These are phyloP conservation scores for Dactylellina leptospora DNA, from an alignment of 2,329 filamentous ascomycete species.

Conservation along the genomic window DNA sequence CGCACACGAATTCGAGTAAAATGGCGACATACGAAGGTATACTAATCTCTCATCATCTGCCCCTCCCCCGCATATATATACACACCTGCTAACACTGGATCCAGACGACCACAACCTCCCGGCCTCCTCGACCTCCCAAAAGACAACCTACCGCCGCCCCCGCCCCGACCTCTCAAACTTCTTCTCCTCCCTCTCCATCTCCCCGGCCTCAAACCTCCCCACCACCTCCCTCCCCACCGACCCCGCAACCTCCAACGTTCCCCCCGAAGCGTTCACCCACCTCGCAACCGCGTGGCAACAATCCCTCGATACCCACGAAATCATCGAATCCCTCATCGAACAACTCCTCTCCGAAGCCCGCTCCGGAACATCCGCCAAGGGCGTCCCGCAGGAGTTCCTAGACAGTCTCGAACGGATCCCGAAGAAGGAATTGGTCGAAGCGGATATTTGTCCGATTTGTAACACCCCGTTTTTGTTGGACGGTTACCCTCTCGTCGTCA, in stretches of 20 bases:
- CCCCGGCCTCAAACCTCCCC: slow-evolving; percentile 51
- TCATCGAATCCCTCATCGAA: slow-evolving; percentile 53
- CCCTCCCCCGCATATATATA: slow-evolving; percentile 28
- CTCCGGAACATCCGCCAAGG: slow-evolving; percentile 38
- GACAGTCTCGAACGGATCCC: slow-evolving; percentile 55
- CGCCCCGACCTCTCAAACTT: slow-evolving; percentile 54
- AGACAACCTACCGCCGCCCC: slow-evolving; percentile 42
- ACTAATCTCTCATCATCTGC: neutral
- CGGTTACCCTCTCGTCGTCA: slow-evolving; percentile 55
- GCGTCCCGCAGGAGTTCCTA: slow-evolving; percentile 54
- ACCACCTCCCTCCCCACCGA: slow-evolving; percentile 40
- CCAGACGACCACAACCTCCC: slow-evolving; percentile 56
- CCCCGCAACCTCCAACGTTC: slow-evolving; percentile 1
- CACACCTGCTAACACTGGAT: neutral
- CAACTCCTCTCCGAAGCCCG: slow-evolving; percentile 53
- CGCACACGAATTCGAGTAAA: neutral
- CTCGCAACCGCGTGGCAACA: slow-evolving; percentile 48
- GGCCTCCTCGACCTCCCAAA: slow-evolving; percentile 23
- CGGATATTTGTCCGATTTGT: slow-evolving; percentile 56
- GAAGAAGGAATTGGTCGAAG: slow-evolving; percentile 55
- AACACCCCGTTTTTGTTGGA: slow-evolving; percentile 55
- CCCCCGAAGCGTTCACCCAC: slow-evolving; percentile 32
- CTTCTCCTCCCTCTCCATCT: slow-evolving; percentile 52
- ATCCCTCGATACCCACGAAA: slow-evolving; percentile 28
- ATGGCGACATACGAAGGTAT: slow-evolving; percentile 54